phyloP scores from a whole-genome alignment of 1,284 basidiomycete species.

The Schizophyllum amplum region DNA sequence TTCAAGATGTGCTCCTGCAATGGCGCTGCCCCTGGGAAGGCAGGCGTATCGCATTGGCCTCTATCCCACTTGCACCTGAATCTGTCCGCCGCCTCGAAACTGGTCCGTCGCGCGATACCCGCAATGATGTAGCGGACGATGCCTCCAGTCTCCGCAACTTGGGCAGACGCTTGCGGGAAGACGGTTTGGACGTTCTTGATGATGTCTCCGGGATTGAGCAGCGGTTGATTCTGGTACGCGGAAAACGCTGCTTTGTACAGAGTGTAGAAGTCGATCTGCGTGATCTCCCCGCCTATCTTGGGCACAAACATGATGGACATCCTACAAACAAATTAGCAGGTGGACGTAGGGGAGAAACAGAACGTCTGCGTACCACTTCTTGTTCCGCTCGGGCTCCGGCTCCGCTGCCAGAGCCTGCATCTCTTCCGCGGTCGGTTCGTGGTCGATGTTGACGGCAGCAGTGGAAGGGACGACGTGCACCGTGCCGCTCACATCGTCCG shows the following conservation, averaged over 20 bases:
- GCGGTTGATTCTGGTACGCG: constrained; percentile 44
- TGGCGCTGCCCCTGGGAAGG: constrained; percentile 43
- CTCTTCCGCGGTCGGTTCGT: constrained; percentile 62
- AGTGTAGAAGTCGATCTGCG: constrained; percentile 88
- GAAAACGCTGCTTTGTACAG: constrained; percentile 72
- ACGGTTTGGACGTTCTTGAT: constrained; percentile 79
- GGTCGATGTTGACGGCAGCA: constrained; percentile 36
- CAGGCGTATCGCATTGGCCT: constrained; percentile 39
- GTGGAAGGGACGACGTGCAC: constrained; percentile 48
- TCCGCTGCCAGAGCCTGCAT: constrained; percentile 47
- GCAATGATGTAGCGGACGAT: constrained; percentile 73
- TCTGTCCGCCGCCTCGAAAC: constrained; percentile 40
- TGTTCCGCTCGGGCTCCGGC: constrained; percentile 68
- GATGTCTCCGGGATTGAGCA: constrained; percentile 77
- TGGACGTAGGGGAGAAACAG: neutral
- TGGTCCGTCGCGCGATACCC: constrained; percentile 64
- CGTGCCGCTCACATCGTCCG: constrained; percentile 49
- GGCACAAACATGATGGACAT: constrained; percentile 75
- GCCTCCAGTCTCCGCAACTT: constrained; percentile 71
- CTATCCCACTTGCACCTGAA: constrained; percentile 68
- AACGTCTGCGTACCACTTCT: constrained; percentile 53
- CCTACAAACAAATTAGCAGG: constrained; percentile 35
- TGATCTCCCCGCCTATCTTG: constrained; percentile 65
- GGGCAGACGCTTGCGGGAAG: constrained; percentile 55
- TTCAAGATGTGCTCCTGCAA: constrained; percentile 64